phyloP scores from a whole-genome alignment of 2,329 filamentous ascomycete species.

The Alternaria solani region DNA sequence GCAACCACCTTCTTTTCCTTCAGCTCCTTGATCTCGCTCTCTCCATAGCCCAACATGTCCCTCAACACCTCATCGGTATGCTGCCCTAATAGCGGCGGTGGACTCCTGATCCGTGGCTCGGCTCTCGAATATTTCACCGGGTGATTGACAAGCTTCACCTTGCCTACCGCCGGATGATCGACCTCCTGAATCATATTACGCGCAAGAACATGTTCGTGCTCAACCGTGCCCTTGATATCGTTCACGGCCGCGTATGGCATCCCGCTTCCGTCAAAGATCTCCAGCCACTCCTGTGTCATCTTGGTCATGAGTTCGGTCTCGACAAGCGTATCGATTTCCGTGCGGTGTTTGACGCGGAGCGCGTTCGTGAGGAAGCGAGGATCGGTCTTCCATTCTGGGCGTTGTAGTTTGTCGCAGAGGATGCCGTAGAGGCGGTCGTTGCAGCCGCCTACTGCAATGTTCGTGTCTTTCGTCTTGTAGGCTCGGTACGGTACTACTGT shows the following conservation, averaged over 20 bases:
- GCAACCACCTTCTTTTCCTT: slow-evolving; percentile 22
- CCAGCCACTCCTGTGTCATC: slow-evolving; percentile 88
- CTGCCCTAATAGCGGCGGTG: slow-evolving; percentile 78
- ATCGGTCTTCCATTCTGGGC: slow-evolving; percentile 66
- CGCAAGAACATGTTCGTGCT: slow-evolving; percentile 79
- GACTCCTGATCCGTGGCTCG: slow-evolving; percentile 74
- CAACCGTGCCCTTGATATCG: slow-evolving; percentile 83
- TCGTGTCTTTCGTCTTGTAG: slow-evolving; percentile 70
- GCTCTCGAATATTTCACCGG: slow-evolving; percentile 92
- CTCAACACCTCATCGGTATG: slow-evolving; percentile 47
- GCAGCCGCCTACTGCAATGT: slow-evolving; percentile 69
- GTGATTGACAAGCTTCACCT: slow-evolving; percentile 87
- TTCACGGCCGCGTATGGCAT: slow-evolving; percentile 95
- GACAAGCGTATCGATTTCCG: slow-evolving; percentile 79
- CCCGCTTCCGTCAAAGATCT: slow-evolving; percentile 84
- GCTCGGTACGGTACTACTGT: slow-evolving; percentile 94
- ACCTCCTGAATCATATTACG: slow-evolving; percentile 89
- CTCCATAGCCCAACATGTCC: slow-evolving; percentile 38
- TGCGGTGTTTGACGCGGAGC: slow-evolving; percentile 70
- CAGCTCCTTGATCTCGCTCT: slow-evolving; percentile 31
- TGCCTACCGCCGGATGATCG: slow-evolving; percentile 81
- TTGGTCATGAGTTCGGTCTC: slow-evolving; percentile 75
- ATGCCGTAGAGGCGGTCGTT: slow-evolving; percentile 69
- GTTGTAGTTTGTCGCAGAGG: slow-evolving; percentile 64
- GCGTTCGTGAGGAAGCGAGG: slow-evolving; percentile 66